Conservation (phyloP, 805 yeast genomes). For the Lachancea meyersii region DNA sequence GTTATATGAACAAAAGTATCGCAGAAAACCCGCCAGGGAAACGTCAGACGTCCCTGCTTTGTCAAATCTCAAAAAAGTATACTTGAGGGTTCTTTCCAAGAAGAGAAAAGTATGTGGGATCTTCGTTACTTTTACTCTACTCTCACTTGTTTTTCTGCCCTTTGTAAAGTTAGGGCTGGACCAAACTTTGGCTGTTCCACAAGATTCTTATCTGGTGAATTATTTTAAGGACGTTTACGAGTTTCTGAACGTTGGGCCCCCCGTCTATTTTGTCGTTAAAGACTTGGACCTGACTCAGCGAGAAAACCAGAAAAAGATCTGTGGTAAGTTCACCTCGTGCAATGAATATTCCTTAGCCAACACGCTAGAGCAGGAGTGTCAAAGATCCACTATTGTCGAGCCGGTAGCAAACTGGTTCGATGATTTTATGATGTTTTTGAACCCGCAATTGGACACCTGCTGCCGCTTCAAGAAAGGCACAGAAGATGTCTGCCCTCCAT, state of each 20-base stretch:
- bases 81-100: constrained; percentile 56
- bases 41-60: constrained; percentile 9
- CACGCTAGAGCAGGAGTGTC: constrained; percentile 76
- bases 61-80: constrained; percentile 31
- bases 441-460: constrained; percentile 81
- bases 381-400: constrained; percentile 63
- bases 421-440: constrained; percentile 79
- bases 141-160: constrained; percentile 67
- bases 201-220: constrained; percentile 70
- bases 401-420: constrained; percentile 93
- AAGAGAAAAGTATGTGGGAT: constrained; percentile 44
- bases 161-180: constrained; percentile 72
- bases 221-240: constrained; percentile 73
- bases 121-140: constrained; percentile 58
- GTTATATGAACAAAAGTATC: constrained; percentile 18
- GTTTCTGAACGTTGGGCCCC: constrained; percentile 84
- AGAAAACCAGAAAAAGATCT: constrained; percentile 60
- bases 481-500: constrained; percentile 58
- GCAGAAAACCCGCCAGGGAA: constrained; percentile 1
- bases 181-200: constrained; percentile 82
- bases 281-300: constrained; percentile 57
- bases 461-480: constrained; percentile 61
- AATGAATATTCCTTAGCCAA: constrained; percentile 72
- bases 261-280: constrained; percentile 77
- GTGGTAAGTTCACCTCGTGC: constrained; percentile 87